phyloP scores from a whole-genome alignment of 2,329 filamentous ascomycete genomes.

The Ilyonectria mors-panacis region DNA sequence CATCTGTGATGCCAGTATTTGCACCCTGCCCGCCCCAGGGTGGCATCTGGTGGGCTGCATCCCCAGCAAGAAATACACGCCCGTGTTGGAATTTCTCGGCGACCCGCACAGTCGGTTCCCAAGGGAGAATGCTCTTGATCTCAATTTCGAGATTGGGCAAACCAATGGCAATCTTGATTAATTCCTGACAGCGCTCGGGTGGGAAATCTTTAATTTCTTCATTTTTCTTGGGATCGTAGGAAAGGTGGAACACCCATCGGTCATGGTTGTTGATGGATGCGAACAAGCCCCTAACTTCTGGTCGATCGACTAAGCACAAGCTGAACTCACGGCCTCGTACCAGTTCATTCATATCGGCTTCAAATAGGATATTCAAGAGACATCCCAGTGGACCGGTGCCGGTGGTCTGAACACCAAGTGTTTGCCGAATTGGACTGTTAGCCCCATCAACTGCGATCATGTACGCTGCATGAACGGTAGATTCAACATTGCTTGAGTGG shows the following conservation, averaged over 20 bases:
- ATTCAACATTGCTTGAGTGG: background rate
- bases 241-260: constrained; percentile 10
- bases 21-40: constrained; percentile 18
- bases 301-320: background rate
- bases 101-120: constrained; percentile 13
- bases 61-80: constrained; percentile 10
- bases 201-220: constrained; percentile 9
- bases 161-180: constrained; percentile 8
- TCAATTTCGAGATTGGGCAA: constrained; percentile 1
- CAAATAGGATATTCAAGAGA: constrained; percentile 14
- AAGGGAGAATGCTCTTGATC: constrained; percentile 5
- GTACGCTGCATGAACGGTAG: constrained; percentile 3
- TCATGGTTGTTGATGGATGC: constrained; percentile 18
- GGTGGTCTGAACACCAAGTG: background rate
- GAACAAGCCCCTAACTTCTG: constrained; percentile 9
- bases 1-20: constrained; percentile 14
- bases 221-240: constrained; percentile 7
- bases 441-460: constrained; percentile 15
- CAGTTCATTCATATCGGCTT: constrained; percentile 6
- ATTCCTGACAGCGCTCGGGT: constrained; percentile 12
- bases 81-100: constrained; percentile 10
- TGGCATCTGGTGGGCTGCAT: constrained; percentile 15
- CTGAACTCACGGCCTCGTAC: constrained; percentile 16
- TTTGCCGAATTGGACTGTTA: background rate
- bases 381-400: constrained; percentile 2